Percentiles rank a stretch among this genome's conserved stretches.
Evolutionary conservation across 805 yeast species (phyloP).

Genomic region (Candida oleophila): DNA sequence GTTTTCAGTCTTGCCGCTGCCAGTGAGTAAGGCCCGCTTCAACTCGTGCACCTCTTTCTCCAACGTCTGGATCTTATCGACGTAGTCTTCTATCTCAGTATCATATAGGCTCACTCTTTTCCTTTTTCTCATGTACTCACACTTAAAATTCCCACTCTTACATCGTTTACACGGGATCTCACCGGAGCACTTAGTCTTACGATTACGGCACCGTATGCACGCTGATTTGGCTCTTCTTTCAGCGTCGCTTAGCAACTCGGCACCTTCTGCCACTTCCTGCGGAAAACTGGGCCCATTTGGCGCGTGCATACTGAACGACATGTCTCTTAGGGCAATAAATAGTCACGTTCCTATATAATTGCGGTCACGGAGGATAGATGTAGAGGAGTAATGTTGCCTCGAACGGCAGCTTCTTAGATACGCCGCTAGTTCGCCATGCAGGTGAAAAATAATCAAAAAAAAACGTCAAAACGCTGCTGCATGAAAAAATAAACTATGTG

Average conservation of each 20-base stretch:
- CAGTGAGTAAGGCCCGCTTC: not conserved
- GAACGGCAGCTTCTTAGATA: no score
- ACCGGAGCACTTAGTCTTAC: slow-evolving; percentile 30
- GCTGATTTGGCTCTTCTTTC: slow-evolving; percentile 15
- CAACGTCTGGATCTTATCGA: slow-evolving; percentile 13
- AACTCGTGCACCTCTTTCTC: slow-evolving; percentile 6
- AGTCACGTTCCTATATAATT: no score
- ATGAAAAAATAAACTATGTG: not conserved
- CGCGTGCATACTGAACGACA: no score
- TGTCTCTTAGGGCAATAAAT: no score
- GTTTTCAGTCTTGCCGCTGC: not conserved
- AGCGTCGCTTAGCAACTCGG: not conserved
- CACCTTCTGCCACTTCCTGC: no score
- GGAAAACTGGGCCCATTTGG: not conserved
- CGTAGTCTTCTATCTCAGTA: slow-evolving; percentile 20
- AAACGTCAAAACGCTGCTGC: not conserved
- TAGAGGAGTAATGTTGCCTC: no score
- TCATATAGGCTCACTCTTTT: slow-evolving; percentile 18
- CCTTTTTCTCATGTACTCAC: slow-evolving; percentile 22
- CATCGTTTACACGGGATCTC: slow-evolving; percentile 23
- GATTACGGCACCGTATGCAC: slow-evolving; percentile 22
- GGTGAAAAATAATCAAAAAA: not conserved
- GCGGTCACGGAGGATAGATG: no score
- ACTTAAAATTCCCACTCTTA: slow-evolving; percentile 11
- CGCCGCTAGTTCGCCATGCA: no score